Base-by-base conservation (phyloP, 441 rosid genomes). In the Aleurites moluccanus region DNA sequence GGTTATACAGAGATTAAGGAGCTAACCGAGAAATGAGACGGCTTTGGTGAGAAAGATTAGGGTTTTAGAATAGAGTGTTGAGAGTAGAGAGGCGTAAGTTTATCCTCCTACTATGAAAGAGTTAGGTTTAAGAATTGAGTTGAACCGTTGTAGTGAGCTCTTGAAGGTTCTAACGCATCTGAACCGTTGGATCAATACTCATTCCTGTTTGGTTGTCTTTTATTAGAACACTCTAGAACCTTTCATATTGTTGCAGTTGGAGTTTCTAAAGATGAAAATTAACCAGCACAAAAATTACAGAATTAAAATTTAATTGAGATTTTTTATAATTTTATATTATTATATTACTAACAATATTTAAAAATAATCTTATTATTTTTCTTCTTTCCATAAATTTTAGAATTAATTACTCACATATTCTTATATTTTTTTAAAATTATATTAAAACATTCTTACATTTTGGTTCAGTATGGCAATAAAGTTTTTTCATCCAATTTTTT, bases 191-290 rank as follows among this genome's bases (percentile, higher is more conserved):
- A 84, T 66, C 21, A 2, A 2, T 50, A 11, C 64, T 11, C 13
- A 0, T 4, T 40, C 38, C 57, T 56, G 49, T 72, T 35, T n/a
- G 28, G 45, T 62, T 71, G 83, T 72, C 63, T 45, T 16, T 15
- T 50, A 42, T 72, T 53, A 35, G 91, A 88, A 84, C 77, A 50
- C 71, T 86, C 91, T 67, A 72, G 89, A 87, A 87, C 73, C 35
- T 78, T 65, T 53, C 40, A 28, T 33, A 1, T 38, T 38, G 3
- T n/a, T n/a, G n/a, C n/a, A n/a, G n/a, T n/a, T n/a, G n/a, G n/a
- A n/a, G n/a, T n/a, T n/a, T n/a, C n/a, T n/a, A n/a, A n/a, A n/a
- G n/a, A n/a, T n/a, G n/a, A n/a, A n/a, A n/a, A n/a, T n/a, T n/a
- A n/a, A n/a, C n/a, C n/a, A n/a, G n/a, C n/a, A n/a, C n/a, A n/a